Conservation (phyloP, 2,329 filamentous ascomycete genomes). For the Colletotrichum tropicale region DNA sequence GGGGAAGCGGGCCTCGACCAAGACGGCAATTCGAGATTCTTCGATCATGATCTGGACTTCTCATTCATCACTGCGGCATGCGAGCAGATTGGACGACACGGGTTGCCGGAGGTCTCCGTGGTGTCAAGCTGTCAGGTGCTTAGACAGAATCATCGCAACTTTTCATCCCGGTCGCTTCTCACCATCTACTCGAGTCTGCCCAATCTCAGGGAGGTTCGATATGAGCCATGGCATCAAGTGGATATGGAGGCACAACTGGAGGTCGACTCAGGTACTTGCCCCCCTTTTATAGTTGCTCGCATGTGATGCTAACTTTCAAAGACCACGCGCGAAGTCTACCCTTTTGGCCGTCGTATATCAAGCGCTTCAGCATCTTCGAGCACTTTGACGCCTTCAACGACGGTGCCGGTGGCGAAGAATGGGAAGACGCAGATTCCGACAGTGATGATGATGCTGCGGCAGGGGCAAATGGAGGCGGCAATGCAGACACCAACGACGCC, state of each 20-base stretch:
- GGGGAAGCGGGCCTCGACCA: conserved; percentile 24
- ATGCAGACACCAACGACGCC: background rate
- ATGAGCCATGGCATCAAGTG: conserved; percentile 25
- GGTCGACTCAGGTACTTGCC: conserved; percentile 20
- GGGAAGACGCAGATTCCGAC: conserved; percentile 16
- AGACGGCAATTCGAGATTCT: conserved; percentile 28
- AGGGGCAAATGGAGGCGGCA: background rate
- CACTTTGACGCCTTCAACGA: conserved; percentile 21
- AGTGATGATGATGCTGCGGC: background rate
- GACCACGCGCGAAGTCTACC: conserved; percentile 22
- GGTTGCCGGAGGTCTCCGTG: conserved; percentile 24
- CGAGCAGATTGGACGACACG: conserved; percentile 21
- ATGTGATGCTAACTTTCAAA: background rate
- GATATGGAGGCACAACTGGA: conserved; percentile 20
- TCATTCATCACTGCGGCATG: conserved; percentile 20
- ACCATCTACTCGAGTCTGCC: conserved; percentile 25
- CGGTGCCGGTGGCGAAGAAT: background rate
- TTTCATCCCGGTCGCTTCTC: conserved; percentile 22
- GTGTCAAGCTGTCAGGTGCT: conserved; percentile 23
- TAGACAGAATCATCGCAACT: conserved; percentile 24
- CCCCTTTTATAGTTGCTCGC: background rate
- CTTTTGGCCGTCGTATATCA: conserved; percentile 24
- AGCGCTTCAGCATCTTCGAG: conserved; percentile 25
- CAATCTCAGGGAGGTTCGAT: conserved; percentile 17
- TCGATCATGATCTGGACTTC: conserved; percentile 27